Evolutionary conservation across 2,329 filamentous ascomycete genomes (phyloP), one percentile per base, ranked within the genome.

Genomic region (Chaetomium sp.): DNA sequence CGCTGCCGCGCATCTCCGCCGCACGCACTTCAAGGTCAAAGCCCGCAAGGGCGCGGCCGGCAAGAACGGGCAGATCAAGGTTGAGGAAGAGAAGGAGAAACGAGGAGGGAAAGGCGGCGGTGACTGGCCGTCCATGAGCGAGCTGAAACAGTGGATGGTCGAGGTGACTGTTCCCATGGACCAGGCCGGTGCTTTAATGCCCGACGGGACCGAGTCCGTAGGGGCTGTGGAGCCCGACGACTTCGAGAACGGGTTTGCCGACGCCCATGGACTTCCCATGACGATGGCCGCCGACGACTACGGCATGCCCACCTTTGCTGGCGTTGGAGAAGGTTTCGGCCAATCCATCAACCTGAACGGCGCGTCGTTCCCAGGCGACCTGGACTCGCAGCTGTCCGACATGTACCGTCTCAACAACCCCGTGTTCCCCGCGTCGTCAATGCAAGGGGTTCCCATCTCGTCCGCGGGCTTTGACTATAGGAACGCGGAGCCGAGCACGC

Each of bases 1-100:
- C 72, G 94, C 93, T 0, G 93, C 93, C 0, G 94, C 93, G 0
- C 94, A 98, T 75, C 83, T 98, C 9, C 86, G 93, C 50, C 88
- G 94, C 57, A 90, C 90, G 0, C 94, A 98, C 75, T 98, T 97
- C 82, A 91, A 90, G 73, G 89, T 81, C 60, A 86, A 85, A 76
- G 74, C 78, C 8, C 79, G 83, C 54, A 80, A 78, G 71, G 71
- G 67, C 21, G 73, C 71, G 45, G 74, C 74, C 45, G 73, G 65
- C 66, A 79, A 74, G 68, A 70, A 70, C 38, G 70, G 70, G 25
- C 67, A 64, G 16, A 53, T 59, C 49, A 65, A 62, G 51, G 47
- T 54, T 5, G 62, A 72, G 31, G 76, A 77, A 25, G 79, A 60
- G 19, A 60, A 80, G 19, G 82, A 85, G 72, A 84, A 81, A 74